Evolutionary conservation across 345 rosid genomes (phyloP).

Genomic region (Orychophragmus violaceus): DNA sequence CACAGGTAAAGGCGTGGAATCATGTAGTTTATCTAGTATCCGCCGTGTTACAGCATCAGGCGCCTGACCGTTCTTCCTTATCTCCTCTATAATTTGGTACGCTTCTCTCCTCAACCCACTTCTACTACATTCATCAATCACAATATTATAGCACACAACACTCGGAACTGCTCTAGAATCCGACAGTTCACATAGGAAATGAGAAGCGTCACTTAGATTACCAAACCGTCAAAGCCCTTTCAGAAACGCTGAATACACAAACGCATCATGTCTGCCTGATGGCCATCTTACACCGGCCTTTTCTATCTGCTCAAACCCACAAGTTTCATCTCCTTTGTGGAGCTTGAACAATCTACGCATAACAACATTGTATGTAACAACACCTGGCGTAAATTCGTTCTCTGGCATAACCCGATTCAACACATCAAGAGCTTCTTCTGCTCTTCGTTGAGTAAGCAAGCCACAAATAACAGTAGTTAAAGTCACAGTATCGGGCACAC

Average conservation of each 20-base stretch:
- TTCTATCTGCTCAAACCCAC: conserved; percentile 42
- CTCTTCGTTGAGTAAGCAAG: conserved; percentile 50
- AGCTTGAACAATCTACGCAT: conserved; percentile 52
- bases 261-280: conserved; percentile 56
- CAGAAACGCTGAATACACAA: conserved; percentile 69
- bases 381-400: conserved; percentile 45
- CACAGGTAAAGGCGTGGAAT: background rate
- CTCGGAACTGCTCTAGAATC: conserved; percentile 64
- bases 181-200: conserved; percentile 56
- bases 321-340: conserved; percentile 41
- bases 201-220: conserved; percentile 49
- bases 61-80: conserved; percentile 54
- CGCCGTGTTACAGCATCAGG: conserved; percentile 90
- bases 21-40: conserved; percentile 66
- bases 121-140: conserved; percentile 67
- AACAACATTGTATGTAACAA: conserved; percentile 65
- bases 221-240: conserved; percentile 63
- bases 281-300: conserved; percentile 56
- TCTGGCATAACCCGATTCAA: conserved; percentile 43
- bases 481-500: conserved; percentile 66
- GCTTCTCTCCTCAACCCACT: conserved; percentile 71
- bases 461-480: conserved; percentile 58
- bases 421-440: conserved; percentile 48
- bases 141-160: conserved; percentile 56
- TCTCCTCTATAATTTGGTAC: conserved; percentile 62